These are phyloP conservation scores for Clathrospora elynae DNA, from an alignment of 2,329 filamentous ascomycete genomes.

Conservation along the genomic window DNA sequence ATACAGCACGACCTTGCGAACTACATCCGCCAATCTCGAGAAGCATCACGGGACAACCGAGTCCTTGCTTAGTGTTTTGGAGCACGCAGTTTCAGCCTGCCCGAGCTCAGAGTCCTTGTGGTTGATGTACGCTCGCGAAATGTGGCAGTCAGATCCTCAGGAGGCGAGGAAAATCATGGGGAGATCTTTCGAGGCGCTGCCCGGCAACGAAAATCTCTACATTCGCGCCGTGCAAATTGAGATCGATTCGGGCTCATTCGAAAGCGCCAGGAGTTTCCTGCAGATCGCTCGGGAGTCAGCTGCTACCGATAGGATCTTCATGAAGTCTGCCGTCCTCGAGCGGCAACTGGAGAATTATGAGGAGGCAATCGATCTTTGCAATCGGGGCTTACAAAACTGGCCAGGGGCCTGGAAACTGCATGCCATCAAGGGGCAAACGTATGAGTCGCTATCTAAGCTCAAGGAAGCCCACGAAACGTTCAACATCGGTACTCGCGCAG, in stretches of 20 bases:
- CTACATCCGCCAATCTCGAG: constrained; percentile 88
- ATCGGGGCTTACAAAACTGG: constrained; percentile 84
- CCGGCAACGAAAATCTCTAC: constrained; percentile 98
- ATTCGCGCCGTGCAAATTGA: constrained; percentile 95
- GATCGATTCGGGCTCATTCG: constrained; percentile 81
- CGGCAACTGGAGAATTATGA: constrained; percentile 80
- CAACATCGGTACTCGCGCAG: constrained; percentile 83
- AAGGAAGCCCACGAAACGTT: constrained; percentile 90
- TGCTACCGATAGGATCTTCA: constrained; percentile 94
- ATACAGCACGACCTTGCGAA: constrained; percentile 85
- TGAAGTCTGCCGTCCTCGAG: constrained; percentile 94
- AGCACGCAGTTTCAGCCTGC: constrained; percentile 92
- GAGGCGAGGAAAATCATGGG: constrained; percentile 84
- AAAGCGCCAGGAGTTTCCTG: constrained; percentile 81
- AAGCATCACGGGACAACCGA: constrained; percentile 85
- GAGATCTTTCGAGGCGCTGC: constrained; percentile 90
- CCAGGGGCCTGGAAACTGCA: constrained; percentile 86
- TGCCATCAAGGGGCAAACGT: constrained; percentile 99
- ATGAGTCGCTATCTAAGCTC: constrained; percentile 78
- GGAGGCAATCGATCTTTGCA: constrained; percentile 82
- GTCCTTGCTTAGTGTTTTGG: constrained; percentile 80
- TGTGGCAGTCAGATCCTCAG: constrained; percentile 87
- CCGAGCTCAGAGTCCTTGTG: constrained; percentile 89
- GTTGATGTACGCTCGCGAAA: constrained; percentile 95
- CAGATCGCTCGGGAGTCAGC: constrained; percentile 83